Conservation (phyloP, 2,329 filamentous ascomycete genomes). For the Colletotrichum abscissum region DNA sequence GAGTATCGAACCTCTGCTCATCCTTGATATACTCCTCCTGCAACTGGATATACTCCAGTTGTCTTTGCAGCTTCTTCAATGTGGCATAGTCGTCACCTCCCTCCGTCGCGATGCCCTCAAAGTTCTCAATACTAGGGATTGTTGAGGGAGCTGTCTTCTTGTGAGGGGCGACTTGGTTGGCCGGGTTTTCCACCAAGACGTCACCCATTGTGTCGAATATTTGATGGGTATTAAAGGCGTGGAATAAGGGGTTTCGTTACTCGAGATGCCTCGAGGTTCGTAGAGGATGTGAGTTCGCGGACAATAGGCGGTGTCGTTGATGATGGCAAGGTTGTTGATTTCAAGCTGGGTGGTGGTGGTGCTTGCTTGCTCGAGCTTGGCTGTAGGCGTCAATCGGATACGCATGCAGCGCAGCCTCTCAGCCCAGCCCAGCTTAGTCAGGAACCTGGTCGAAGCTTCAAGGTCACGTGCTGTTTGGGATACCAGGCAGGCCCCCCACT, state of each 20-base stretch:
- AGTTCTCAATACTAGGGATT: conserved; percentile 89
- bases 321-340: conserved; percentile 21
- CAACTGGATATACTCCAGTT: conserved; percentile 96
- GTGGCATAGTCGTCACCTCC: conserved; percentile 93
- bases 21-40: conserved; percentile 99
- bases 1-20: conserved; percentile 81
- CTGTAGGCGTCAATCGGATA: conserved; percentile 38
- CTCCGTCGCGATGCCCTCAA: conserved; percentile 85
- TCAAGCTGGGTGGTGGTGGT: background rate
- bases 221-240: background rate
- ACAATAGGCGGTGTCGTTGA: conserved; percentile 11
- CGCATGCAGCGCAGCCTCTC: conserved; percentile 38
- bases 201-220: conserved; percentile 77
- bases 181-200: conserved; percentile 84
- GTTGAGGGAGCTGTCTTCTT: conserved; percentile 83
- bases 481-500: background rate
- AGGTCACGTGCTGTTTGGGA: background rate
- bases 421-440: conserved; percentile 36
- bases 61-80: conserved; percentile 95
- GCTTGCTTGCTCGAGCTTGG: conserved; percentile 22
- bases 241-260: background rate
- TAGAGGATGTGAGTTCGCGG: background rate
- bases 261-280: background rate
- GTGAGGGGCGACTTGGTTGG: conserved; percentile 78
- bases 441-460: background rate